Evolutionary conservation across 371 early-diverging fungal species (phyloP), one percentile per base, ranked within the genome.

Genomic region (Rhizomucor pusillus): DNA sequence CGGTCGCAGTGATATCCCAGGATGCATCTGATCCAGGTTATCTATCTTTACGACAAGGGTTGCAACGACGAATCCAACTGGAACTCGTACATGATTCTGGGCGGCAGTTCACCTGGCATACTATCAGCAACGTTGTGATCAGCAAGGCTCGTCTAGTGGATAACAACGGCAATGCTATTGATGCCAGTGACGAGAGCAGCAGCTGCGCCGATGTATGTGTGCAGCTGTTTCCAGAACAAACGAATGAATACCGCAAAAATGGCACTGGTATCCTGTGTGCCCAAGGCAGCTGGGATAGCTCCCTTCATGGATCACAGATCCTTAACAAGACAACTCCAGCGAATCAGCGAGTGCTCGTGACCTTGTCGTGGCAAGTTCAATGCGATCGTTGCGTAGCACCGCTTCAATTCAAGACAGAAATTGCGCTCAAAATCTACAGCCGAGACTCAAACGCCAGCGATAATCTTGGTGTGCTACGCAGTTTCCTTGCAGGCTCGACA

Each of bases 211-310:
- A 79, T 25, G 49, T 54, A 12, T 24, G 48, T 25, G 56, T 64
- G 44, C 40, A 56, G 34, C 49, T 64, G 22, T 39, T 64, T 5
- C 43, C 59, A 3, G 52, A 49, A 37, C 65, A 80, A 79, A 40
- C 85, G 81, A 3, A 75, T 76, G 16, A 75, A 66, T 52, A 76
- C 70, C 18, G 57, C 84, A 9, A 62, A 64, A 37, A 63, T 67
- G 46, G 80, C 76, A 19, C 74, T 66, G 74, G 82, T 46, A 71
- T 71, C 10, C 43, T 89, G 5, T 59, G 69, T 19, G 75, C 82
- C 2, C 71, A 75, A 23, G 82, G 82, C 5, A 18, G 90, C 0
- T 94, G 95, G 95, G 95, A 94, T 52, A 89, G 90, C 23, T 88
- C 90, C 0, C 69, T 91, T 2, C 91, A 92, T 55, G 89, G 88